A percentile compares a stretch with the other conserved stretches of the same genome.
Evolutionary conservation across 257 asterid species (phyloP).

Genomic region (Gentiana straminea): DNA sequence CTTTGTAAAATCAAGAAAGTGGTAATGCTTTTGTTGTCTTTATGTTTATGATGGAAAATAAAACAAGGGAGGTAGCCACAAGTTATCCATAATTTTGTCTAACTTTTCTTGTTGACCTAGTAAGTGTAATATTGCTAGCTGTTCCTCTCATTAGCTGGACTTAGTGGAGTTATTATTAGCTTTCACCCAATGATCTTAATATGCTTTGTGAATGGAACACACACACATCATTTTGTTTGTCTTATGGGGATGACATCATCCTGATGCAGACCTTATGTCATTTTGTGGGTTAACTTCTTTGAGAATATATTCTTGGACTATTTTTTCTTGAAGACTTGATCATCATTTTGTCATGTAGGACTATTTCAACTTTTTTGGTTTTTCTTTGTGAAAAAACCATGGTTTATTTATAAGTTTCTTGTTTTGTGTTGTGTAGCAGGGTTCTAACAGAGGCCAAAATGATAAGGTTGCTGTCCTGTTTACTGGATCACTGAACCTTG

Average conservation of each 20-base stretch:
- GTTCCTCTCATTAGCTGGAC: constrained; percentile 10
- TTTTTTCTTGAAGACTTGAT: constrained; percentile 1
- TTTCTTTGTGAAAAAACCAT: too few relatives aligned
- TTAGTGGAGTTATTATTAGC: constrained; percentile 8
- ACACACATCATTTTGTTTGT: constrained; percentile 8
- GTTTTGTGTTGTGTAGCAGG: constrained; percentile 22
- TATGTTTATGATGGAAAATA: not conserved
- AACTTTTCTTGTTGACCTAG: constrained; percentile 9
- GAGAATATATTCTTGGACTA: not conserved
- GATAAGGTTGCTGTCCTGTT: constrained; percentile 27
- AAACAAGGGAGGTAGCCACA: constrained; percentile 4
- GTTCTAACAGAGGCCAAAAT: constrained; percentile 27
- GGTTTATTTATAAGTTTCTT: not conserved
- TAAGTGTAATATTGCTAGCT: constrained; percentile 3
- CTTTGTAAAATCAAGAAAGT: too few relatives aligned
- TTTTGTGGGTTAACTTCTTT: not conserved
- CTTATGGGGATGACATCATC: constrained; percentile 11
- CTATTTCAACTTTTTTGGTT: not conserved
- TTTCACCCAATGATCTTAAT: constrained; percentile 8
- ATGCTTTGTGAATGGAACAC: constrained; percentile 5
- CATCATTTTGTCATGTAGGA: not conserved
- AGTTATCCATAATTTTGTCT: not conserved
- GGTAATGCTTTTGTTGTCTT: not conserved
- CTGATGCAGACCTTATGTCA: constrained; percentile 4
- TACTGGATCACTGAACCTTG: constrained; percentile 44